A percentile compares a stretch with the other conserved stretches of the same genome.
Evolutionary conservation across 257 asterid genomes (phyloP).

Genomic region (Gynochthodes officinalis): DNA sequence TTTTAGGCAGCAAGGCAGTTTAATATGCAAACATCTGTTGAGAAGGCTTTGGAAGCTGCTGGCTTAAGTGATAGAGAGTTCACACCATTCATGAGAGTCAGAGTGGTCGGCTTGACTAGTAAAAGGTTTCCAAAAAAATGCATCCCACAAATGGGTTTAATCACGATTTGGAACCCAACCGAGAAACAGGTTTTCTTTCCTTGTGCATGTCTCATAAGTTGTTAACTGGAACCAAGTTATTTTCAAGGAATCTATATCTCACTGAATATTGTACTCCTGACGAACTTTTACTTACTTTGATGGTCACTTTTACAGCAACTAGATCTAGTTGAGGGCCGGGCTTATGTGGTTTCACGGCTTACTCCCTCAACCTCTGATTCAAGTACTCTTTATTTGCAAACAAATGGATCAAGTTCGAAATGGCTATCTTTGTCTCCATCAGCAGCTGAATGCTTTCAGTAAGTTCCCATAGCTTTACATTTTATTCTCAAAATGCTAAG

Average conservation of each 20-base stretch:
- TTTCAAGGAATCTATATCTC: not conserved
- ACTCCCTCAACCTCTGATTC: slow-evolving; percentile 67
- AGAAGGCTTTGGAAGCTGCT: slow-evolving; percentile 74
- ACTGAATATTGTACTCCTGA: not conserved
- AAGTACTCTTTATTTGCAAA: slow-evolving; percentile 70
- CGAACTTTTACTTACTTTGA: slow-evolving; percentile 5
- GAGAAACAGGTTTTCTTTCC: slow-evolving; percentile 63
- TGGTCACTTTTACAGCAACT: slow-evolving; percentile 40
- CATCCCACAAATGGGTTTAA: slow-evolving; percentile 54
- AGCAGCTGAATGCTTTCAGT: slow-evolving; percentile 51
- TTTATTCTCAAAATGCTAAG: slow-evolving; percentile 5
- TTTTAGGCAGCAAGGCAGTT: slow-evolving; percentile 61
- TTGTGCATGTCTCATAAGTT: not conserved
- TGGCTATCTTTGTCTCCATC: slow-evolving; percentile 65
- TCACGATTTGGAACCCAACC: slow-evolving; percentile 95
- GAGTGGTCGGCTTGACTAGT: slow-evolving; percentile 74
- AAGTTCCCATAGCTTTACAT: slow-evolving; percentile 28
- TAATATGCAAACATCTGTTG: slow-evolving; percentile 60
- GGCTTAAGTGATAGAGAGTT: slow-evolving; percentile 78
- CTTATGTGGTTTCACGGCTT: slow-evolving; percentile 73
- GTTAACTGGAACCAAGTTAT: not conserved
- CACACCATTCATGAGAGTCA: slow-evolving; percentile 79
- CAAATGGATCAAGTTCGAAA: slow-evolving; percentile 63
- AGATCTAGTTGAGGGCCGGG: slow-evolving; percentile 78
- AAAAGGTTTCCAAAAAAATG: slow-evolving; percentile 34